phyloP scores from a whole-genome alignment of 176 grass and related monocot species.

The Secale cereale region DNA sequence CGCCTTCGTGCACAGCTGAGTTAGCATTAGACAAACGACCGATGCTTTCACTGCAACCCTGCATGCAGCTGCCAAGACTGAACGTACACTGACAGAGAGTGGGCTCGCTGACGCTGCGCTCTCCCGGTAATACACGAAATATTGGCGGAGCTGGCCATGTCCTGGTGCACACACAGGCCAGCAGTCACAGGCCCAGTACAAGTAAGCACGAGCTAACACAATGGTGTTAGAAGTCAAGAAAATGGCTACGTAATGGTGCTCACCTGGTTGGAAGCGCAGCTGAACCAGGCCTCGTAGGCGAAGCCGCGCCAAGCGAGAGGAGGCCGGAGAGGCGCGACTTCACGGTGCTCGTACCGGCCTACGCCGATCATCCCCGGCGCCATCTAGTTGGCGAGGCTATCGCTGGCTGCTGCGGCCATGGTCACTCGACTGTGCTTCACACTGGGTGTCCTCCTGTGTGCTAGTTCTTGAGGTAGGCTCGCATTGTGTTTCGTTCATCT shows the following conservation, averaged over 20 bases:
- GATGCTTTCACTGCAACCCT: not conserved
- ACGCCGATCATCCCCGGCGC: conserved; percentile 66
- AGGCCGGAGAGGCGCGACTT: conserved; percentile 85
- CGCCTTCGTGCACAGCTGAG: not conserved
- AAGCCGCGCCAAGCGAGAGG: conserved; percentile 97
- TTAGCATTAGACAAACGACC: no score
- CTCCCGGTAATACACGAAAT: not conserved
- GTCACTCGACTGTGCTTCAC: not conserved
- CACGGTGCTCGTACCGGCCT: conserved; percentile 58
- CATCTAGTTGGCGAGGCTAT: conserved; percentile 61
- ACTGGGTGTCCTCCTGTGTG: not conserved
- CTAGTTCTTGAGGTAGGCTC: not conserved
- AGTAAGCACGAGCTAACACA: not conserved
- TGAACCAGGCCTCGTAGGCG: conserved; percentile 98
- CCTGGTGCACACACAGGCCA: not conserved
- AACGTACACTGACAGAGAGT: not conserved
- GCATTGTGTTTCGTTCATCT: not conserved
- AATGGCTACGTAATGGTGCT: not conserved
- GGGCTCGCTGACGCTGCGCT: not conserved
- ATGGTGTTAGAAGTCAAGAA: not conserved
- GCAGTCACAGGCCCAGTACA: no score
- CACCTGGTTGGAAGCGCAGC: conserved; percentile 98
- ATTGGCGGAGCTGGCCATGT: not conserved
- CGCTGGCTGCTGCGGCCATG: conserved; percentile 57
- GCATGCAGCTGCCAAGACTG: not conserved